Conservation (phyloP, 2,329 filamentous ascomycete genomes). For the Dothidotthia symphoricarpi region DNA sequence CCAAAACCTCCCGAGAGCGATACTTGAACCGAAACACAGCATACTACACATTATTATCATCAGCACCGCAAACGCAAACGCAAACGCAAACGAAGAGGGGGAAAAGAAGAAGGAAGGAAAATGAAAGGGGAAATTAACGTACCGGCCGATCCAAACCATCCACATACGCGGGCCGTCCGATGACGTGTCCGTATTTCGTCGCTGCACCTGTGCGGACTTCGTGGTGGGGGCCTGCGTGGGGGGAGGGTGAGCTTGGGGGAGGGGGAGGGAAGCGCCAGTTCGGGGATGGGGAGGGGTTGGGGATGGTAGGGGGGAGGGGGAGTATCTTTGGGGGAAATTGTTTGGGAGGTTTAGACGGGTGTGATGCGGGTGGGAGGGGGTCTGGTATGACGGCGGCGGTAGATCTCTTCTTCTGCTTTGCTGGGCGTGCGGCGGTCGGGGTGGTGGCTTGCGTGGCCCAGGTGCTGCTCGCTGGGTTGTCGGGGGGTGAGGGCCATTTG, state of each 20-base stretch:
- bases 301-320: constrained; percentile 11
- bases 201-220: constrained; percentile 39
- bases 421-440: no score
- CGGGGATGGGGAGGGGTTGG: constrained; percentile 10
- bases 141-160: constrained; percentile 36
- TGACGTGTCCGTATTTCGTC: constrained; percentile 40
- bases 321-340: no score
- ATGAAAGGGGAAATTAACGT: constrained; percentile 13
- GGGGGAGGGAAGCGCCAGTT: constrained; percentile 21
- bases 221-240: constrained; percentile 23
- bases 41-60: no score
- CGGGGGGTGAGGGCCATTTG: no score
- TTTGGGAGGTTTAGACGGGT: no score
- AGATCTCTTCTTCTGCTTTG: no score
- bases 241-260: constrained; percentile 19
- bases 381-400: constrained; percentile 8
- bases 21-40: constrained; percentile 53
- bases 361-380: no score
- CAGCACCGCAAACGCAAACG: no score
- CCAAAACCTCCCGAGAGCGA: constrained; percentile 34
- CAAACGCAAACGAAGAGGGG: no score
- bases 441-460: no score
- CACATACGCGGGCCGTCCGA: constrained; percentile 43
- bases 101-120: no score
- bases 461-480: no score